Percentiles rank a stretch among this genome's conserved stretches.
Conservation (phyloP, 176 grass and related monocot species). For the Guadua angustifolia region DNA sequence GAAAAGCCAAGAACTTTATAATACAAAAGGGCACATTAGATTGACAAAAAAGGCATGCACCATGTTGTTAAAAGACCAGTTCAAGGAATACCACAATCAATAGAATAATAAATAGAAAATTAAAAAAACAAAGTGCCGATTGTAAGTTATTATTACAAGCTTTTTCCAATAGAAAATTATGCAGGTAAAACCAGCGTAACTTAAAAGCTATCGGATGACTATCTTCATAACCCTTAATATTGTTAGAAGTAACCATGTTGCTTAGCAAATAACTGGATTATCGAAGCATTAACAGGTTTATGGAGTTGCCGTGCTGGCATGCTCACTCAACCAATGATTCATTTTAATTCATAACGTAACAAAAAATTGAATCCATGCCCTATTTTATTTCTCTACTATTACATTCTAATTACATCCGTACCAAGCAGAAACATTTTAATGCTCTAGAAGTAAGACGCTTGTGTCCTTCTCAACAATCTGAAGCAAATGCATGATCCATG, state of each 20-base stretch:
- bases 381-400: neutral
- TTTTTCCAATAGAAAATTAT: slow-evolving; percentile 6
- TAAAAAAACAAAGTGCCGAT: neutral
- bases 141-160: neutral
- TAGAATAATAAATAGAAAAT: slow-evolving; percentile 10
- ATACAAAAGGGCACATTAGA: slow-evolving; percentile 7
- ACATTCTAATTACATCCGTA: neutral
- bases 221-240: slow-evolving; percentile 12
- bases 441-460: slow-evolving; percentile 3
- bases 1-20: slow-evolving; percentile 23
- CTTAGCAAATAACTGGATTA: slow-evolving; percentile 30
- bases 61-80: slow-evolving; percentile 8
- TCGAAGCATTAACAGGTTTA: slow-evolving; percentile 6
- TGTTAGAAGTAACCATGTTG: slow-evolving; percentile 24
- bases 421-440: slow-evolving; percentile 13
- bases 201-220: slow-evolving; percentile 8
- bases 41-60: neutral
- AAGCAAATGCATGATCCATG: slow-evolving; percentile 18
- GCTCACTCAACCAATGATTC: slow-evolving; percentile 11
- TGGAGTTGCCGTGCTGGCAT: neutral
- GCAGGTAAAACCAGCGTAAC: neutral
- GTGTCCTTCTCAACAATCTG: slow-evolving; percentile 3
- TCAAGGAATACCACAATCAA: slow-evolving; percentile 12
- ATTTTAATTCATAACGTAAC: slow-evolving; percentile 23
- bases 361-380: neutral